Conservation (phyloP, 192 early-diverging fungal species). For the Radiomyces spectabilis region DNA sequence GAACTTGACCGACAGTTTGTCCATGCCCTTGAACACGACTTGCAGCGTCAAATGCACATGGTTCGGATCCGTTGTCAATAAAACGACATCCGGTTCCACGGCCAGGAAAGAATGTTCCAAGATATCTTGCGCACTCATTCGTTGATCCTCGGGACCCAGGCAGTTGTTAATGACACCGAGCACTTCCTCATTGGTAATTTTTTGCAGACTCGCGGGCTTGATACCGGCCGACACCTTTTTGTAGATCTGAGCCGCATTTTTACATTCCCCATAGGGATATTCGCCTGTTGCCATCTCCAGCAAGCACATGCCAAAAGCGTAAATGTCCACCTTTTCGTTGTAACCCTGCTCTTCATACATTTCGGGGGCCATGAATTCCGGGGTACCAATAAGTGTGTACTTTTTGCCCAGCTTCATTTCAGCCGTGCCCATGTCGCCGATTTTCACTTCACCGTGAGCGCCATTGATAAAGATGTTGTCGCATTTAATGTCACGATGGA, state of each 20-base stretch:
- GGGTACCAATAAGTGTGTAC: conserved; percentile 73
- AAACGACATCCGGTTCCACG: conserved; percentile 37
- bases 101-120: conserved; percentile 49
- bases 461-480: conserved; percentile 89
- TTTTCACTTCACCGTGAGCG: conserved; percentile 81
- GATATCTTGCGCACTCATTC: conserved; percentile 46
- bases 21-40: conserved; percentile 46
- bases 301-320: conserved; percentile 84
- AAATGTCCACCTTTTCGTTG: conserved; percentile 83
- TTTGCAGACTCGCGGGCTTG: conserved; percentile 59
- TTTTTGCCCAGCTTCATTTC: conserved; percentile 83
- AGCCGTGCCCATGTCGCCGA: conserved; percentile 81
- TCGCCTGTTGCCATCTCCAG: conserved; percentile 72
- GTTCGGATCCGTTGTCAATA: conserved; percentile 36
- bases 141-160: conserved; percentile 49
- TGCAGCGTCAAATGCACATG: conserved; percentile 38
- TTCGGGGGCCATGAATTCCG: conserved; percentile 90
- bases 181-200: conserved; percentile 59
- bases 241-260: conserved; percentile 80
- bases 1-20: conserved; percentile 70
- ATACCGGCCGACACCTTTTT: conserved; percentile 69
- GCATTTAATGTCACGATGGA: conserved; percentile 70
- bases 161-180: conserved; percentile 62
- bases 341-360: conserved; percentile 81
- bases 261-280: conserved; percentile 82